Conservation (phyloP, 1,139 yeast genomes). For the Meyerozyma athensensis region DNA sequence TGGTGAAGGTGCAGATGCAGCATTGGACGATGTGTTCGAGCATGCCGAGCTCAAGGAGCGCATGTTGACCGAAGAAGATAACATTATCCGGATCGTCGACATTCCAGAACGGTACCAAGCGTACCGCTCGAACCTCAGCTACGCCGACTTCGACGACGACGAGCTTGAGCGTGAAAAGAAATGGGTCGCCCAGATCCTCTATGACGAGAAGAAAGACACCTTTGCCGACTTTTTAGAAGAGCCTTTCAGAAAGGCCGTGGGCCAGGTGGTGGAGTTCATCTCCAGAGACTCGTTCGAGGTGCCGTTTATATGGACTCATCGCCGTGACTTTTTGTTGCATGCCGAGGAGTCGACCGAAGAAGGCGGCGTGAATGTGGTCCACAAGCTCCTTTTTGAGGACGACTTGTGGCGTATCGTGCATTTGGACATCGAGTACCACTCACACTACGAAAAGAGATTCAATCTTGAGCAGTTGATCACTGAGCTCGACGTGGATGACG, state of each 20-base stretch:
- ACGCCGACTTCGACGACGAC: conserved; percentile 61
- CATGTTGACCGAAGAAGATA: conserved; percentile 89
- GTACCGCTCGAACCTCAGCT: conserved; percentile 57
- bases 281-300: conserved; percentile 81
- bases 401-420: conserved; percentile 90
- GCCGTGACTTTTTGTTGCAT: conserved; percentile 77
- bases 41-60: conserved; percentile 88
- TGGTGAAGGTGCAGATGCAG: conserved; percentile 49
- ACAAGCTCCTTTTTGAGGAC: conserved; percentile 64
- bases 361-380: conserved; percentile 44
- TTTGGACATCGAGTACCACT: conserved; percentile 85
- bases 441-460: conserved; percentile 71
- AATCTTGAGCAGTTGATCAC: conserved; percentile 57
- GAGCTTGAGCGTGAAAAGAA: conserved; percentile 69
- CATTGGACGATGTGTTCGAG: conserved; percentile 87
- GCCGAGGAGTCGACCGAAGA: conserved; percentile 51
- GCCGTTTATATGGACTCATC: conserved; percentile 94
- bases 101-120: conserved; percentile 90
- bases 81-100: conserved; percentile 79
- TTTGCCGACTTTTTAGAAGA: conserved; percentile 39
- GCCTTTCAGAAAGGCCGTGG: conserved; percentile 69
- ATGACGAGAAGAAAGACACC: conserved; percentile 44
- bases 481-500: conserved; percentile 54
- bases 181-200: conserved; percentile 67
- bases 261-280: conserved; percentile 72